Conservation (phyloP, 1,139 yeast species). For the Saccharomycopsis hybrid region DNA sequence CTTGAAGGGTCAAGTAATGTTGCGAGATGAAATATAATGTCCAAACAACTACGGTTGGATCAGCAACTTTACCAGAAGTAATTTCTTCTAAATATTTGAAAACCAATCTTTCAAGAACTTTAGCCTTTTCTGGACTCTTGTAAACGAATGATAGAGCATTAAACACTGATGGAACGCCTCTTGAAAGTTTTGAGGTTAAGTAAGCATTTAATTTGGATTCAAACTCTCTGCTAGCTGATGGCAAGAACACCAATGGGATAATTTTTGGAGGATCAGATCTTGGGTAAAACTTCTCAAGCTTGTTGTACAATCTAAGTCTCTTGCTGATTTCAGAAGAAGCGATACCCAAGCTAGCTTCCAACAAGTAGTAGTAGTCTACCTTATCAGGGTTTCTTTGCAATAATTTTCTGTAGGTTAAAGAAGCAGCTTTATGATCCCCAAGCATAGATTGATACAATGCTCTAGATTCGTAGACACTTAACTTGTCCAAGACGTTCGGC, state of each 20-base stretch:
- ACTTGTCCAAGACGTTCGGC: slow-evolving; percentile 54
- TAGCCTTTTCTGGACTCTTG: slow-evolving; percentile 41
- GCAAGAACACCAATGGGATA: slow-evolving; percentile 69
- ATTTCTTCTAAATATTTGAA: slow-evolving; percentile 37
- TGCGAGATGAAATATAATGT: slow-evolving; percentile 75
- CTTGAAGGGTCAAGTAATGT: slow-evolving; percentile 55
- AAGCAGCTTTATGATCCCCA: slow-evolving; percentile 52
- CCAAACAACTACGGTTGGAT: slow-evolving; percentile 65
- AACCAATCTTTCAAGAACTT: slow-evolving; percentile 49
- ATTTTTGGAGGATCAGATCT: slow-evolving; percentile 74
- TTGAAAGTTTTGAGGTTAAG: slow-evolving; percentile 52
- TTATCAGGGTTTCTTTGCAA: slow-evolving; percentile 86
- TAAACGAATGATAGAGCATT: slow-evolving; percentile 80
- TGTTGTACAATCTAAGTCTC: slow-evolving; percentile 54
- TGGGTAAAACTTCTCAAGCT: slow-evolving; percentile 67
- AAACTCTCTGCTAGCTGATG: slow-evolving; percentile 44
- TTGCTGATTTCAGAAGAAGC: slow-evolving; percentile 27
- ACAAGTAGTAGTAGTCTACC: slow-evolving; percentile 51
- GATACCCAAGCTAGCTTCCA: slow-evolving; percentile 27
- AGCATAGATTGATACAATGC: slow-evolving; percentile 52
- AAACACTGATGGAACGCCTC: slow-evolving; percentile 90
- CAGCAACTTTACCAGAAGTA: slow-evolving; percentile 27
- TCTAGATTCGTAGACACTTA: slow-evolving; percentile 56
- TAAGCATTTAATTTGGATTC: slow-evolving; percentile 41
- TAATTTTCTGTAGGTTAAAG: slow-evolving; percentile 58